phyloP scores from a whole-genome alignment of 148 eudicot genomes.

The Vaccinium myrtillus region DNA sequence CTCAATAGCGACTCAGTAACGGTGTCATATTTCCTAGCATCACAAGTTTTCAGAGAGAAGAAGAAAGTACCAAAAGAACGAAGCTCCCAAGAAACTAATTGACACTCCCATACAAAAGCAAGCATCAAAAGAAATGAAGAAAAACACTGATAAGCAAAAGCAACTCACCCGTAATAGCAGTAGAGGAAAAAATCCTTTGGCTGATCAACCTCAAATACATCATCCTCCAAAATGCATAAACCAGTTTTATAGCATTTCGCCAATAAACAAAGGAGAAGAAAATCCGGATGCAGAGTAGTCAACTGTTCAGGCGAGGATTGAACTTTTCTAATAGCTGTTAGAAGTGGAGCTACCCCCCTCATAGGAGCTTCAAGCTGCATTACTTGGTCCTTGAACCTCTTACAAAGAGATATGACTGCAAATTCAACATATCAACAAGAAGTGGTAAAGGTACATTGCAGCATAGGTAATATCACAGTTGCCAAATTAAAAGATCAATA shows the following conservation, averaged over 20 bases:
- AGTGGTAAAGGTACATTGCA: neutral
- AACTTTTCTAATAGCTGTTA: slow-evolving; percentile 69
- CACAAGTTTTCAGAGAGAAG: neutral
- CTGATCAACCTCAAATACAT: slow-evolving; percentile 78
- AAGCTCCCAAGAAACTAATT: neutral
- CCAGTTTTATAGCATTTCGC: slow-evolving; percentile 87
- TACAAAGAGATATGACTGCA: slow-evolving; percentile 78
- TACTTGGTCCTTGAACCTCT: slow-evolving; percentile 79
- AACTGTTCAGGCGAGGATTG: slow-evolving; percentile 70
- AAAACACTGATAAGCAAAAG: neutral
- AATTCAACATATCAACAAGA: slow-evolving; percentile 10
- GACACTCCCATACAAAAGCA: neutral
- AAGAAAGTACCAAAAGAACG: neutral
- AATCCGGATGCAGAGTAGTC: slow-evolving; percentile 83
- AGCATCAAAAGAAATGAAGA: neutral
- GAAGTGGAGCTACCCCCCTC: slow-evolving; percentile 78
- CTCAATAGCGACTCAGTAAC: neutral
- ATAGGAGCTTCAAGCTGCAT: slow-evolving; percentile 63
- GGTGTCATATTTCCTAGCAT: neutral
- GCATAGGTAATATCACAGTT: neutral
- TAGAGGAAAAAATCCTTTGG: slow-evolving; percentile 86
- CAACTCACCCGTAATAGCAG: slow-evolving; percentile 87
- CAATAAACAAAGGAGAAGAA: slow-evolving; percentile 73
- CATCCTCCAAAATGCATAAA: slow-evolving; percentile 62
- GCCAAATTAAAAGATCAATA: slow-evolving; percentile 25